phyloP scores from a whole-genome alignment of 192 early-diverging fungal species.

The Phycomyces nitens region DNA sequence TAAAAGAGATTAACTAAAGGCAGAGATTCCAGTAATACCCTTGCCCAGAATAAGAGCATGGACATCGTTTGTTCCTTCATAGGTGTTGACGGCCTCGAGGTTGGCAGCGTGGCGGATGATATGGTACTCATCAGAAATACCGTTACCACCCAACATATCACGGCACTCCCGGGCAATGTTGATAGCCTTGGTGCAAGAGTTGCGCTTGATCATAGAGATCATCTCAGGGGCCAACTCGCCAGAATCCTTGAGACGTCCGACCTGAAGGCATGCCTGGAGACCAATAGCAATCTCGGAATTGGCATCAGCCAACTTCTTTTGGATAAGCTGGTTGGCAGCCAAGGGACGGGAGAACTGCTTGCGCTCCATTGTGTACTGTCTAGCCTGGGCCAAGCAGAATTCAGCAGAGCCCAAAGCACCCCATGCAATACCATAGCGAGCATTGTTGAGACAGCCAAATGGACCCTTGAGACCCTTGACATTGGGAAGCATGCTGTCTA shows the following conservation, averaged over 20 bases:
- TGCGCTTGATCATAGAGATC: slow-evolving; percentile 95
- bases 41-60: slow-evolving; percentile 91
- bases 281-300: slow-evolving; percentile 90
- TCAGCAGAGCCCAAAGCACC: slow-evolving; percentile 95
- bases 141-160: slow-evolving; percentile 95
- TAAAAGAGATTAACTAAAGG: slow-evolving; percentile 45
- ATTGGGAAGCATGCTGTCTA: slow-evolving; percentile 88
- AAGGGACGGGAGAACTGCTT: slow-evolving; percentile 93
- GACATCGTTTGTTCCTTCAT: slow-evolving; percentile 96
- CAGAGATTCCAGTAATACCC: slow-evolving; percentile 88
- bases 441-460: slow-evolving; percentile 97
- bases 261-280: slow-evolving; percentile 83
- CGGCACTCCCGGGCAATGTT: slow-evolving; percentile 86
- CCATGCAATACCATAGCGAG: slow-evolving; percentile 95
- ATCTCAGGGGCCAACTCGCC: slow-evolving; percentile 86
- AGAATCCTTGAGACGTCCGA: slow-evolving; percentile 90
- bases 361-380: slow-evolving; percentile 86
- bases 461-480: slow-evolving; percentile 90
- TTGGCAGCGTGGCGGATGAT: slow-evolving; percentile 94
- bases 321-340: slow-evolving; percentile 90
- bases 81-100: slow-evolving; percentile 91
- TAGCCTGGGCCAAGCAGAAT: slow-evolving; percentile 81
- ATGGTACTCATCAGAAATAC: slow-evolving; percentile 93
- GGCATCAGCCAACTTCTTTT: slow-evolving; percentile 95
- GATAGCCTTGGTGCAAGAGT: slow-evolving; percentile 91